Conservation (phyloP, 768 basidiomycete genomes). For the Boletus subcaerulescens region DNA sequence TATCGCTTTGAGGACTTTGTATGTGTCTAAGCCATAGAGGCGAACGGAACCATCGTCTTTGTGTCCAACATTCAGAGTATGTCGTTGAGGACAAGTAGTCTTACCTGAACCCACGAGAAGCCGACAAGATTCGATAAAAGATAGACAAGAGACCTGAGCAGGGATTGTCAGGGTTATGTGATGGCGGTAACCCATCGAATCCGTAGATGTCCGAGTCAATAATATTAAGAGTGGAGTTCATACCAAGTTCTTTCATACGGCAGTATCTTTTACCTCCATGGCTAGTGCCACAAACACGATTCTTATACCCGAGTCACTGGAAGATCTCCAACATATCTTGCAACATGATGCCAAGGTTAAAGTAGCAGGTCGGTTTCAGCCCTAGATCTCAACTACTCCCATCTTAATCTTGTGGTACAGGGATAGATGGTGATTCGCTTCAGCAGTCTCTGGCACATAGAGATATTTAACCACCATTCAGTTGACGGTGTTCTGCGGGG, state of each 20-base stretch:
- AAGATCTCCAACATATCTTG: conserved; percentile 57
- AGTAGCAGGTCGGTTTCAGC: conserved; percentile 69
- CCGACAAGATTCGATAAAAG: conserved; percentile 45
- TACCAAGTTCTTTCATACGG: no score
- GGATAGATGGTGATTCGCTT: conserved; percentile 61
- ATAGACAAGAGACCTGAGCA: conserved; percentile 51
- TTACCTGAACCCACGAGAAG: conserved; percentile 65
- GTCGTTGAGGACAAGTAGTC: conserved; percentile 3
- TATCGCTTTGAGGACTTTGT: conserved; percentile 62
- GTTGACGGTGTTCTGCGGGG: conserved; percentile 93
- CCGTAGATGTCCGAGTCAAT: neutral
- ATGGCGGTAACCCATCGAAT: conserved; percentile 10
- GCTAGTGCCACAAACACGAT: conserved; percentile 25
- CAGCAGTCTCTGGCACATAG: neutral
- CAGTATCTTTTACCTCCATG: conserved; percentile 8
- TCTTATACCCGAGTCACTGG: conserved; percentile 43
- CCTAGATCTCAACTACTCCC: neutral
- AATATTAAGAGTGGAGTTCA: no score
- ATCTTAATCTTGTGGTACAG: conserved; percentile 25
- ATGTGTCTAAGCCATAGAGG: conserved; percentile 57
- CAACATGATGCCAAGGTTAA: conserved; percentile 78
- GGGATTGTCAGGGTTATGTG: conserved; percentile 39
- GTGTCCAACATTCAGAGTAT: neutral
- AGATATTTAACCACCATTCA: conserved; percentile 29
- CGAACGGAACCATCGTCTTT: conserved; percentile 72